Evolutionary conservation across 1,284 basidiomycete genomes (phyloP), one percentile per base, ranked within the genome.

Genomic region (Pisolithus thermaeus): DNA sequence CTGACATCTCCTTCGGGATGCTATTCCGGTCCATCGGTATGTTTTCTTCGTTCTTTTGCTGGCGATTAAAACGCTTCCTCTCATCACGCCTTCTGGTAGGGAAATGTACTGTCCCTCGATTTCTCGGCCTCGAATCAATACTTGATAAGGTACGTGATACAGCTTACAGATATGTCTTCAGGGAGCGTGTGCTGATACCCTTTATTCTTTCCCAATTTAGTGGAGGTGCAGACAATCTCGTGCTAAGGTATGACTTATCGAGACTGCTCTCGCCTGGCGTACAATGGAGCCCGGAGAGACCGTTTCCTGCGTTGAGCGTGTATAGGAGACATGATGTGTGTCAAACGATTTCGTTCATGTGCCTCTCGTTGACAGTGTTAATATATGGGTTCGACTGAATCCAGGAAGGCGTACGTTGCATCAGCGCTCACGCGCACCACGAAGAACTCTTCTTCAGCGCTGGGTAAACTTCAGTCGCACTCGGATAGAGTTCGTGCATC

Each of bases 361-460:
- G 4, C 25, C 14, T 20, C 7, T 45, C 23, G 25, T 36, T 25
- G 7, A 6, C 12, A 38, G 20, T 16, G 5, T 25, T 39, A 12
- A 18, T 23, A 38, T 38, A 35, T 12, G 32, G 32, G 32, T 35
- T 12, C 32, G 6, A 35, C 14, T 14, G 12, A 40, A 48, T 35
- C 25, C 56, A 88, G 86, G 81, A 78, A n/a, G 80, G 70, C 55
- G 75, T 87, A 48, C 77, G 84, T 38, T 75, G 70, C 12, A 69
- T 88, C 36, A 74, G 81, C 2, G 80, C 80, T 48, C 84, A 86
- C 61, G 79, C 84, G 11, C 67, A 67, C 35, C 75, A 82, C 46
- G 86, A 90, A 23, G 76, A 84, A 22, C 56, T 88, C 1, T 81
- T 86, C 57, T 60, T 90, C 51, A 85, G 78, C 51, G 84, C 78